Base-by-base conservation (phyloP, 495 filamentous ascomycete genomes). In the Polyplosphaeria fusca region DNA sequence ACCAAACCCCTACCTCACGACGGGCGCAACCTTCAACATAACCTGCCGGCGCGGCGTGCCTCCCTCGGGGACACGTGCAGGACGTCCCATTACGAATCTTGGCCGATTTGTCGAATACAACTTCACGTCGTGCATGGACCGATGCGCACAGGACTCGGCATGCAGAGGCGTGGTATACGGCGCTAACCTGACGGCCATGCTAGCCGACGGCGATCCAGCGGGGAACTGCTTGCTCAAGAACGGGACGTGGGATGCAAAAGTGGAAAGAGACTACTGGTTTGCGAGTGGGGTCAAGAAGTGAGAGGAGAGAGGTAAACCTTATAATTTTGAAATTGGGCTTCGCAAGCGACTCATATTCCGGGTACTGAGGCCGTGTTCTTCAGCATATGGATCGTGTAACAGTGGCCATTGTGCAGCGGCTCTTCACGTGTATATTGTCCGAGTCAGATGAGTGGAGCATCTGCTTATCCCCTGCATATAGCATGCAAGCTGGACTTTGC, bases 201-300 rank as follows among this genome's bases (percentile, higher is more conserved):
- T 46, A 13, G 24, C 23, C 9, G 52, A 55, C 25, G 52, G 52
- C 30, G 43, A 55, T 25, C 41, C 52, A 3, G 52, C 41, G 19
- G 52, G 14, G 52, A 47, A 55, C 25, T 55, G 40, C 16, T 25
- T 55, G 52, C 27, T 55, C 4, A 55, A 47, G 26, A 55, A 55
- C 47, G 52, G 25, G 23, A 55, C 52, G 41, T 55, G 30, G 52
- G 41, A 42, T 2, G 18, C 43, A 4, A 20, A 4, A 7, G 43
- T 4, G 13, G 18, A 18, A 9, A 47, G 43, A 23, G 22, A 4
- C 11, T 4, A 22, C 5, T 53, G 49, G 49, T 14, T 53, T 12
- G 49, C 38, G 4, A 53, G 49, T 41, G 49, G 14, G 2, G 39
- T 53, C 16, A 43, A 43, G 38, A 2, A 39, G 32, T 35, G n/a